Percentiles rank a stretch among this genome's conserved stretches.
phyloP scores from a whole-genome alignment of 805 yeast species.

The Candida michaelii region DNA sequence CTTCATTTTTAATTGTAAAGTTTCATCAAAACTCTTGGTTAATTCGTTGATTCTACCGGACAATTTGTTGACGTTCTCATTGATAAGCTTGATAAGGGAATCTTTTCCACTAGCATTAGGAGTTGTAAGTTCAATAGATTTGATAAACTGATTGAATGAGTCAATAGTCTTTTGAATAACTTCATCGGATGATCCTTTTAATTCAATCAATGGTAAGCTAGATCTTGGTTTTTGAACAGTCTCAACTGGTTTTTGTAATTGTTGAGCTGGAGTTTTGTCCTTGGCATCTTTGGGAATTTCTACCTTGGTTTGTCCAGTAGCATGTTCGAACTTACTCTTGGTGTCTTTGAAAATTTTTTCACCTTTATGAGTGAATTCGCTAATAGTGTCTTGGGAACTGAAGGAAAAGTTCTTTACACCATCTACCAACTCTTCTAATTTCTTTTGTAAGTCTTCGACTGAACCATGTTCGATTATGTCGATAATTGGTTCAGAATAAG shows the following conservation, averaged over 20 bases:
- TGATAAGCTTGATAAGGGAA: constrained; percentile 30
- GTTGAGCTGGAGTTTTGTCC: constrained; percentile 38
- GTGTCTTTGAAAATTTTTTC: constrained; percentile 38
- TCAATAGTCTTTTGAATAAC: constrained; percentile 35
- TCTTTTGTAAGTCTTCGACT: constrained; percentile 28
- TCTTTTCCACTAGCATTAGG: constrained; percentile 24
- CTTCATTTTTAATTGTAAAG: constrained; percentile 34
- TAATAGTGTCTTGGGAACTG: constrained; percentile 31
- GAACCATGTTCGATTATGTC: constrained; percentile 38
- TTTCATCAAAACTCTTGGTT: constrained; percentile 36
- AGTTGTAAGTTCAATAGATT: constrained; percentile 30
- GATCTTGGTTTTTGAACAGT: constrained; percentile 28
- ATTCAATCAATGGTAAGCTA: constrained; percentile 35
- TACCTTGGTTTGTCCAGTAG: constrained; percentile 4
- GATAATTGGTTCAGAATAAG: constrained; percentile 41
- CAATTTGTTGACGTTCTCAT: constrained; percentile 31
- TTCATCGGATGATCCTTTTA: constrained; percentile 27
- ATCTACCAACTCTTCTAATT: constrained; percentile 18
- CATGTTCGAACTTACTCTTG: constrained; percentile 26
- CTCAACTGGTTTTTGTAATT: constrained; percentile 43
- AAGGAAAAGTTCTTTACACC: constrained; percentile 19
- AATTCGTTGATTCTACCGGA: constrained; percentile 32
- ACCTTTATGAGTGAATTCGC: constrained; percentile 31
- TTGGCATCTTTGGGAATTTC: constrained; percentile 10
- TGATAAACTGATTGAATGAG: constrained; percentile 39